Evolutionary conservation across 768 basidiomycete genomes (phyloP).

Genomic region (Hortiboletus campestris): DNA sequence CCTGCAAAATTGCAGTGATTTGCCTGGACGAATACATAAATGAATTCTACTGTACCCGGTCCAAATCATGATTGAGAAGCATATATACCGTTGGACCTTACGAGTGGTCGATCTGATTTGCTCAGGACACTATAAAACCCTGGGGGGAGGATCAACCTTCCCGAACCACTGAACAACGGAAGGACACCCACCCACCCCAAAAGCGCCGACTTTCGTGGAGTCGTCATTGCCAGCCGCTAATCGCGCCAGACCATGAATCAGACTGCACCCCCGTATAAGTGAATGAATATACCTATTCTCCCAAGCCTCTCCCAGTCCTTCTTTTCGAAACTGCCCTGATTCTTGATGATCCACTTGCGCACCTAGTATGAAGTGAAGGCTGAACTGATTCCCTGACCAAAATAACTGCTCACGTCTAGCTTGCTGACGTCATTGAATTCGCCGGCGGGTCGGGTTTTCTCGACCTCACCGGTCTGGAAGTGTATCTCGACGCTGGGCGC

Average conservation of each 20-base stretch:
- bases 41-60: not conserved
- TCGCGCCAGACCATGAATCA: not conserved
- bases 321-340: conserved; percentile 2
- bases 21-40: conserved; percentile 1
- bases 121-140: conserved; percentile 21
- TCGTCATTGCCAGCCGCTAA: conserved; percentile 14
- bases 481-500: conserved; percentile 35
- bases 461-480: conserved; percentile 30
- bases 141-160: not conserved
- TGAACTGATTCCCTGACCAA: not conserved
- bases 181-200: conserved; percentile 13
- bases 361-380: conserved; percentile 1
- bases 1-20: conserved; percentile 12
- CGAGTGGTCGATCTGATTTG: conserved; percentile 14
- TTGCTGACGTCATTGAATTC: not conserved
- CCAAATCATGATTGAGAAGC: not conserved
- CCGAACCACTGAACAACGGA: not conserved
- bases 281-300: conserved; percentile 10
- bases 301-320: conserved; percentile 15
- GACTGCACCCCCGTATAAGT: not conserved
- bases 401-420: not conserved
- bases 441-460: not conserved
- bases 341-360: conserved; percentile 13
- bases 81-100: conserved; percentile 8
- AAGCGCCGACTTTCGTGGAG: conserved; percentile 15